Conservation (phyloP, 2,329 filamentous ascomycete genomes). For the Tolypocladium tropicale region DNA sequence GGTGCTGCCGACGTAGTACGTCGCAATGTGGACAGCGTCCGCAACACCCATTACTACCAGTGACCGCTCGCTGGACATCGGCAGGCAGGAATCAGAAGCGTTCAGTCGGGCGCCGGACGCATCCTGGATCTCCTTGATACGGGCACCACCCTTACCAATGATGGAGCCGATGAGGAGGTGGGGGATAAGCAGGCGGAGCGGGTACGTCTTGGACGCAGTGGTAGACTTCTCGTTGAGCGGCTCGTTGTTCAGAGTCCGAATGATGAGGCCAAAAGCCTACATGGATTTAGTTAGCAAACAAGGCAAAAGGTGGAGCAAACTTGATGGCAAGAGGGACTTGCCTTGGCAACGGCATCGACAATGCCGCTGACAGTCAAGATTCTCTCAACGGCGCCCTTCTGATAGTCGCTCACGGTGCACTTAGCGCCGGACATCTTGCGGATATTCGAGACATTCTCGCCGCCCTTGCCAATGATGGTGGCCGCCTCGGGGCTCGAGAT, state of each 20-base stretch:
- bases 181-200: constrained; percentile 86
- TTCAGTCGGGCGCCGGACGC: constrained; percentile 93
- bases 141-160: constrained; percentile 91
- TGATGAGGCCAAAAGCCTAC: constrained; percentile 93
- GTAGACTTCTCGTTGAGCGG: constrained; percentile 80
- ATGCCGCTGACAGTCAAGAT: constrained; percentile 95
- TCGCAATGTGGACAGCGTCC: constrained; percentile 96
- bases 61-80: constrained; percentile 93
- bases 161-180: constrained; percentile 98
- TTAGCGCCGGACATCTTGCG: constrained; percentile 91
- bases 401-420: constrained; percentile 97
- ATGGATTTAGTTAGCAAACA: constrained; percentile 12
- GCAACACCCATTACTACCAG: constrained; percentile 95
- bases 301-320: not conserved
- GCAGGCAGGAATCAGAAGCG: constrained; percentile 88
- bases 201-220: constrained; percentile 93
- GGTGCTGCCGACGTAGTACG: constrained; percentile 98
- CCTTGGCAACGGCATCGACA: constrained; percentile 94
- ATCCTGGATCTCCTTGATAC: constrained; percentile 97
- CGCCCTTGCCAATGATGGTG: constrained; percentile 96
- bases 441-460: constrained; percentile 97
- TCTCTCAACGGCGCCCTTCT: constrained; percentile 91
- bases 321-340: constrained; percentile 28
- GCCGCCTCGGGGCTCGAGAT: constrained; percentile 97
- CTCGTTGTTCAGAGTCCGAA: constrained; percentile 96